phyloP scores from a whole-genome alignment of 352 stramenopile genomes.

The Phytophthora meadii region DNA sequence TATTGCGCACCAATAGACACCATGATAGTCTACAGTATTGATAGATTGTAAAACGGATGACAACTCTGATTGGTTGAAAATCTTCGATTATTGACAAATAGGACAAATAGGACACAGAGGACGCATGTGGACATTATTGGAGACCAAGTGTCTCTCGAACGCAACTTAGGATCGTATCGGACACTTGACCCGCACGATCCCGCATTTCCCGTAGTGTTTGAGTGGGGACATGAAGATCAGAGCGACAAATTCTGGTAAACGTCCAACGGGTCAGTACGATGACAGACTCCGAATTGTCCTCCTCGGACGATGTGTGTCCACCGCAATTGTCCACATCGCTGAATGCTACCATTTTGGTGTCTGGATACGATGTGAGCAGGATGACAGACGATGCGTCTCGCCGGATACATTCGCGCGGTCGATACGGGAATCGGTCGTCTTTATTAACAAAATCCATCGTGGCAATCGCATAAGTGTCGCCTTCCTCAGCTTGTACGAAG shows the following conservation, averaged over 20 bases:
- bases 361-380: slow-evolving; percentile 15
- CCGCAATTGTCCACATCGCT: slow-evolving; percentile 9
- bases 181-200: slow-evolving; percentile 8
- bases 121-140: too few relatives aligned
- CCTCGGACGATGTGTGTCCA: slow-evolving; percentile 23
- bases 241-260: slow-evolving; percentile 26
- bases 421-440: slow-evolving; percentile 51
- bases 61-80: slow-evolving; percentile 10
- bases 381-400: slow-evolving; percentile 43
- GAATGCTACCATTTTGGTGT: neutral
- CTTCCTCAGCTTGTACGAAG: neutral
- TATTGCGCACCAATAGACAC: slow-evolving; percentile 30
- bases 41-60: neutral
- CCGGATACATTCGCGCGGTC: slow-evolving; percentile 29
- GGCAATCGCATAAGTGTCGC: slow-evolving; percentile 8
- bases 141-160: slow-evolving; percentile 18
- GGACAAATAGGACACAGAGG: too few relatives aligned
- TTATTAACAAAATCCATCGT: slow-evolving; percentile 39
- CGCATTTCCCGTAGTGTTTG: slow-evolving; percentile 25
- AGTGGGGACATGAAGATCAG: slow-evolving; percentile 24
- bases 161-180: slow-evolving; percentile 14
- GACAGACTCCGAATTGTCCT: slow-evolving; percentile 22
- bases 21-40: slow-evolving; percentile 13
- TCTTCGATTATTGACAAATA: slow-evolving; percentile 3
- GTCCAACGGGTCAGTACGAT: slow-evolving; percentile 37